Evolutionary conservation across 2,329 filamentous ascomycete species (phyloP).

Genomic region (Furcasterigmium furcatum): DNA sequence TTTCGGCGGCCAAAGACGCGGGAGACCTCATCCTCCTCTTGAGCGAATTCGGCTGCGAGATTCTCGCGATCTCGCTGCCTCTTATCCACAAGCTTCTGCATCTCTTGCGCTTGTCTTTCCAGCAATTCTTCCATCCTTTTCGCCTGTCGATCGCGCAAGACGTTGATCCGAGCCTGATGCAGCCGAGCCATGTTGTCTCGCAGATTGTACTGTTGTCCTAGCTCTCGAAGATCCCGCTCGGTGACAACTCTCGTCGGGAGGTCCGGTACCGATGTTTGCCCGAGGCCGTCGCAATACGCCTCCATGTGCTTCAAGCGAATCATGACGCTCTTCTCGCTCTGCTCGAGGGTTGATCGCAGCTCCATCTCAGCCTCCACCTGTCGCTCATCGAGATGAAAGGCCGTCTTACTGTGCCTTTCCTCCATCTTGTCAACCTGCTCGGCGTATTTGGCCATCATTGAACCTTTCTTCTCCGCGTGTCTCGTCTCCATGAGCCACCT

Average conservation of each 20-base stretch:
- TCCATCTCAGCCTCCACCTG: constrained; percentile 64
- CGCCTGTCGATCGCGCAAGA: constrained; percentile 61
- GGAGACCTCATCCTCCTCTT: constrained; percentile 47
- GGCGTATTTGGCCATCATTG: constrained; percentile 42
- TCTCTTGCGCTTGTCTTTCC: constrained; percentile 50
- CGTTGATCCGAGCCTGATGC: constrained; percentile 60
- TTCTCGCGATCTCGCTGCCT: constrained; percentile 45
- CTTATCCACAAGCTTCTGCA: constrained; percentile 40
- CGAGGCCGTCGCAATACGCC: constrained; percentile 57
- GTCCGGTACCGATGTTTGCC: constrained; percentile 30
- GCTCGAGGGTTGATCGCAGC: constrained; percentile 48
- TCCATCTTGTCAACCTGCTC: constrained; percentile 48
- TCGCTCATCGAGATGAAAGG: constrained; percentile 55
- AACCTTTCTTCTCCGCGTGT: constrained; percentile 44
- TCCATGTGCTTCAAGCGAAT: constrained; percentile 64
- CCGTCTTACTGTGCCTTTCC: constrained; percentile 50
- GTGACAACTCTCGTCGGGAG: constrained; percentile 54
- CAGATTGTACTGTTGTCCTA: constrained; percentile 58
- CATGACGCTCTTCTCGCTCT: constrained; percentile 52
- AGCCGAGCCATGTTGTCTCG: constrained; percentile 57
- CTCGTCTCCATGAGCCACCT: constrained; percentile 47
- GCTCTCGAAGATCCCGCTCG: constrained; percentile 54
- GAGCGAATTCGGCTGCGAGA: constrained; percentile 40
- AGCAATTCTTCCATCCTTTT: constrained; percentile 59
- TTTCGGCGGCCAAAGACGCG: constrained; percentile 42